Base-by-base conservation (phyloP, 2,329 filamentous ascomycete genomes). In the Dothideomycetidae sp. region DNA sequence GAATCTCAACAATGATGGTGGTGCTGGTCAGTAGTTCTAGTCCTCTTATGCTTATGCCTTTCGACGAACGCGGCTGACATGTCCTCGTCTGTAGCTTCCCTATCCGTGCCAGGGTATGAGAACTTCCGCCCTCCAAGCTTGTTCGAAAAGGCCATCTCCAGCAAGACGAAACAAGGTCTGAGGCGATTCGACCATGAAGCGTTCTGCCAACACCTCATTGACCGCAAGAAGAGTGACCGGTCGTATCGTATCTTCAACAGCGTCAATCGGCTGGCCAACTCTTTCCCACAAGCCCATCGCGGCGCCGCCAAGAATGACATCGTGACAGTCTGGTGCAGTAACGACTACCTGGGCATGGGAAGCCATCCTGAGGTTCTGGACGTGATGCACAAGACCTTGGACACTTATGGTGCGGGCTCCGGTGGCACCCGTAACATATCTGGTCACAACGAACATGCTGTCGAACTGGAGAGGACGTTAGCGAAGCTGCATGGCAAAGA, bases 211-310 rank as follows among this genome's bases (percentile, higher is more conserved):
- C 66, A 66, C 44, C 88, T 98, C 60, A 64, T 98, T 49, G 84
- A 94, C 51, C 96, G 94, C 73, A 98, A 98, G 68, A 90, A 93
- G 71, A 86, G 93, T 70, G 90, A 98, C 71, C 96, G 94, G 67
- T 94, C 86, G 36, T 98, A 98, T 67, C 83, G 90, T 55, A 96
- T 96, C 68, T 98, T 98, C 70, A 98, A 98, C 71, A 98, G 98
- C 68, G 98, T 98, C 75, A 98, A 98, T 56, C 85, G 90, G 23
- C 71, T 98, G 43, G 90, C 90, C 48, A 83, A 90, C 64, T 84
- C 96, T 47, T 98, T 98, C 46, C 90, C 90, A 18, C 82, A 81
- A 46, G 90, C 90, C 31, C 90, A 98, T 60, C 93, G 92, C 70
- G 72, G 81, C 11, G 75, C 70, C 41, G 73, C 75, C 53, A 78